phyloP scores from a whole-genome alignment of 2,329 filamentous ascomycete species.

The Claviceps pusilla region DNA sequence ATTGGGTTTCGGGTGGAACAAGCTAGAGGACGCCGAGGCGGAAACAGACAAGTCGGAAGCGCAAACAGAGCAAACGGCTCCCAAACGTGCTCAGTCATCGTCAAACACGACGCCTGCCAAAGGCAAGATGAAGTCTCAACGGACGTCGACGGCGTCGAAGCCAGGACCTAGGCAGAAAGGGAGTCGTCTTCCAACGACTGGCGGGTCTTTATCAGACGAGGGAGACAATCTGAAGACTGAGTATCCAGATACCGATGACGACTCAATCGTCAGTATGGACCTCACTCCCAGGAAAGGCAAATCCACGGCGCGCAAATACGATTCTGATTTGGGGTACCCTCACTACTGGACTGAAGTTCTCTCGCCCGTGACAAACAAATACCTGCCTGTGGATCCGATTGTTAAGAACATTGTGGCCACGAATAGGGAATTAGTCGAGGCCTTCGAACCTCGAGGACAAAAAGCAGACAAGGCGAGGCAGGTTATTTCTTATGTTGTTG shows the following conservation, averaged over 20 bases:
- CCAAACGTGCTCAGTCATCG: neutral
- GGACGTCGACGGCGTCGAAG: neutral
- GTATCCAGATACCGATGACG: conserved; percentile 37
- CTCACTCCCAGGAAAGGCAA: conserved; percentile 24
- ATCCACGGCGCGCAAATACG: conserved; percentile 37
- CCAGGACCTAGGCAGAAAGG: neutral
- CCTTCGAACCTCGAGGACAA: conserved; percentile 67
- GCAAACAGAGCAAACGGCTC: too few relatives aligned
- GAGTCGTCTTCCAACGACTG: neutral
- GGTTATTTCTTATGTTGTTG: conserved; percentile 78
- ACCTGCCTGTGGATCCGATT: conserved; percentile 63
- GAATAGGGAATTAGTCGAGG: conserved; percentile 55
- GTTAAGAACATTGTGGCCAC: conserved; percentile 55
- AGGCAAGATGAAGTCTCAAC: neutral
- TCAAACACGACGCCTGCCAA: conserved; percentile 7
- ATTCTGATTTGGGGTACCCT: conserved; percentile 66
- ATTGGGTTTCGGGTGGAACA: conserved; percentile 80
- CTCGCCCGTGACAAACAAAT: conserved; percentile 66
- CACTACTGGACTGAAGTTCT: conserved; percentile 89
- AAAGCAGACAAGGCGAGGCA: conserved; percentile 79
- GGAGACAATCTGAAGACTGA: conserved; percentile 32
- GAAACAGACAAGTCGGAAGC: conserved; percentile 22
- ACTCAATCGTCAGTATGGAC: conserved; percentile 42
- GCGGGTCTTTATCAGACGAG: conserved; percentile 7
- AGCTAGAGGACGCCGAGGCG: conserved; percentile 58